Evolutionary conservation across 2,329 filamentous ascomycete genomes (phyloP), one percentile per base, ranked within the genome.

Genomic region (Verticillium alfalfae): DNA sequence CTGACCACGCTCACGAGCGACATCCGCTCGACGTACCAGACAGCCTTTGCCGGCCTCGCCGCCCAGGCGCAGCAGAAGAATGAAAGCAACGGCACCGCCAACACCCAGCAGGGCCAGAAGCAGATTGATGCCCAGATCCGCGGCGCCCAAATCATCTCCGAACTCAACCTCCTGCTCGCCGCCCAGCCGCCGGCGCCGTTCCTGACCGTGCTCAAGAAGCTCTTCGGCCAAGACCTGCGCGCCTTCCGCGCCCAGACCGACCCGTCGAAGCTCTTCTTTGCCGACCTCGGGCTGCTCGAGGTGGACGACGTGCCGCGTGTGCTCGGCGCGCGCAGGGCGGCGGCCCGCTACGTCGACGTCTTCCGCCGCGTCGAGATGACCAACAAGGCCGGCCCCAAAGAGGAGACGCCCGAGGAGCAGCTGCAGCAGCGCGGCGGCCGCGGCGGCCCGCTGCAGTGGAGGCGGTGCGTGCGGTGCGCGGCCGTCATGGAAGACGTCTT

Each of bases 241-340:
- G 78, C 80, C 22, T 82, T 93, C 60, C 80, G 84, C 49, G 78
- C 78, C 5, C 79, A 83, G 60, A 81, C 88, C 12, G 86, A 95
- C 66, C 82, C 86, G 34, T 84, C 88, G 10, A 82, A 82, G 63
- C 79, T 96, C 57, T 91, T 90, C 75, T 90, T 92, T 73, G 84
- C 85, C 57, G 86, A 95, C 70, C 91, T 88, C 61, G 81, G 80
- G 57, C 84, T 91, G 71, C 79, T 95, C 12, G 89, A 89, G 5
- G 78, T 92, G 15, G 81, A 83, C 10, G 82, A 88, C 60, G 85
- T 88, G 63, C 74, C 75, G 15, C 76, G 77, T 18, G 84, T 81
- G 5, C 70, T 84, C 13, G 73, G 70, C 3, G 68, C 70, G 22
- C 74, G 75, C 62, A 74, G 71, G 62, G 70, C 71, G 2, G 74